Evolutionary conservation across 345 rosid species (phyloP).

Genomic region (Odontarrhena argentea): DNA sequence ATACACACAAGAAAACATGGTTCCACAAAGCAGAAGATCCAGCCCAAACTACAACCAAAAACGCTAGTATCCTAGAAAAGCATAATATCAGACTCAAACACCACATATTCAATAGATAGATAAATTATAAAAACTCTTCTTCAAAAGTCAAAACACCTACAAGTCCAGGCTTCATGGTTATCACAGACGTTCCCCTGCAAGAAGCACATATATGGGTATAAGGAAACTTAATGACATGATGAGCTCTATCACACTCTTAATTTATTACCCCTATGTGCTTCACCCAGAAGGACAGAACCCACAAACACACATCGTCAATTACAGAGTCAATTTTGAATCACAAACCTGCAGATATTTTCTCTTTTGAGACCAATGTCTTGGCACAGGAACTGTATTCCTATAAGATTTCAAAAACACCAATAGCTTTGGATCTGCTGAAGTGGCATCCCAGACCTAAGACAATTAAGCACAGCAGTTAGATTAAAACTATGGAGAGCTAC

Average conservation of each 20-base stretch:
- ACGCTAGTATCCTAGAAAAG: slow-evolving; percentile 2
- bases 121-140: slow-evolving; percentile 52
- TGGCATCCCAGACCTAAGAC: slow-evolving; percentile 97
- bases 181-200: slow-evolving; percentile 96
- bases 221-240: slow-evolving; percentile 85
- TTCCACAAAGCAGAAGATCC: slow-evolving; percentile 19
- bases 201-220: slow-evolving; percentile 97
- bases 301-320: slow-evolving; percentile 33
- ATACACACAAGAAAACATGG: not conserved
- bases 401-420: slow-evolving; percentile 90
- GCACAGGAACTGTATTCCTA: slow-evolving; percentile 95
- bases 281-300: slow-evolving; percentile 50
- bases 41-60: slow-evolving; percentile 14
- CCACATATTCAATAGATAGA: slow-evolving; percentile 39
- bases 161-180: slow-evolving; percentile 91
- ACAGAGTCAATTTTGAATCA: slow-evolving; percentile 29
- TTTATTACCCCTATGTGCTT: slow-evolving; percentile 44
- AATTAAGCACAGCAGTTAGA: not conserved
- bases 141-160: slow-evolving; percentile 93
- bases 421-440: slow-evolving; percentile 93
- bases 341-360: slow-evolving; percentile 99
- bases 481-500: not conserved
- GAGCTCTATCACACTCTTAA: slow-evolving; percentile 59
- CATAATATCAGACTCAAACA: slow-evolving; percentile 28
- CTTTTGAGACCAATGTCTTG: slow-evolving; percentile 99